phyloP scores from a whole-genome alignment of 2,329 filamentous ascomycete genomes.

The Aspergillus calidoustus region DNA sequence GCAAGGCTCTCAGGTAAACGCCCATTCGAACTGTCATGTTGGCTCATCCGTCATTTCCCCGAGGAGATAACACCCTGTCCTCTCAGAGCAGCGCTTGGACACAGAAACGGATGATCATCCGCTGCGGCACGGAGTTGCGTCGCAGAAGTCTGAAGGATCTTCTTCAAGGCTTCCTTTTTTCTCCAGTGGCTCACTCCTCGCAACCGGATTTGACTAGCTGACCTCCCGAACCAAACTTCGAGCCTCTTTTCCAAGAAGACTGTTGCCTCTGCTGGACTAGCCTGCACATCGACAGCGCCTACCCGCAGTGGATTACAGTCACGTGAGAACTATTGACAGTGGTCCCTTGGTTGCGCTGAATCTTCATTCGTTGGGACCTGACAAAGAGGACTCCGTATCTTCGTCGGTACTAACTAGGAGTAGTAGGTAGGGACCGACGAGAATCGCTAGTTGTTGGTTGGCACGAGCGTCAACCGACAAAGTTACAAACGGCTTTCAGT shows the following conservation, averaged over 20 bases:
- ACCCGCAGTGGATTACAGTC: slow-evolving; percentile 27
- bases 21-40: background rate
- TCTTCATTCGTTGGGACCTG: background rate
- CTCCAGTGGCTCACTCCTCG: background rate
- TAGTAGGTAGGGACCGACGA: background rate
- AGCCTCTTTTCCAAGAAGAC: background rate
- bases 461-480: background rate
- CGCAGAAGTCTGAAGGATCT: background rate
- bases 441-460: background rate
- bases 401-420: background rate
- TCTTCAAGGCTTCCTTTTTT: background rate
- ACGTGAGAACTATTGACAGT: slow-evolving; percentile 21
- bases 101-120: slow-evolving; percentile 18
- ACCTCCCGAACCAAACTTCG: background rate
- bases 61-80: slow-evolving; percentile 18
- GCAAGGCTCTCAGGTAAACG: background rate
- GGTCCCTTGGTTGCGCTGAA: background rate
- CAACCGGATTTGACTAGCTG: background rate
- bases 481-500: background rate
- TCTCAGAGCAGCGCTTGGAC: slow-evolving; percentile 3
- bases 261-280: background rate
- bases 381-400: background rate
- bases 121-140: slow-evolving; percentile 3
- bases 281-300: slow-evolving; percentile 14
- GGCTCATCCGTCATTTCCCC: slow-evolving; percentile 4